These are phyloP conservation scores for Camellia lanceoleosa DNA, from an alignment of 148 eudicot genomes.

Conservation along the genomic window DNA sequence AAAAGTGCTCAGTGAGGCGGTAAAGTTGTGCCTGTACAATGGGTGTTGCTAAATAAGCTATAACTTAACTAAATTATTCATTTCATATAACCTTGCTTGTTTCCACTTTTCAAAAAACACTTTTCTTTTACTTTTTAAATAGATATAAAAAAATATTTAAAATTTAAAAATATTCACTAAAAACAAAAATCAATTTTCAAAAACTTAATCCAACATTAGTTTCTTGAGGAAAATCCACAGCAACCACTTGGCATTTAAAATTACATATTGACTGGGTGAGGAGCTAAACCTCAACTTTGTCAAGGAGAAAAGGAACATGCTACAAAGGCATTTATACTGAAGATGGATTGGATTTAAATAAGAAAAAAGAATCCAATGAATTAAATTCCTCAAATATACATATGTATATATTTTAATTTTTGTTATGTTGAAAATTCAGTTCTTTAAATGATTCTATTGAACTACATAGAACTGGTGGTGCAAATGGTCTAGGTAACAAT, in stretches of 20 bases:
- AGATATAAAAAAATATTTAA: too few relatives aligned
- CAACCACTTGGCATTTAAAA: neutral
- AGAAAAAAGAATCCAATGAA: neutral
- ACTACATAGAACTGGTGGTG: neutral
- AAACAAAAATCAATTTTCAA: too few relatives aligned
- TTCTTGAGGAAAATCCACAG: neutral
- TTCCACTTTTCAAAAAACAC: too few relatives aligned
- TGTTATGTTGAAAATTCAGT: neutral
- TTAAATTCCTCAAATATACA: neutral
- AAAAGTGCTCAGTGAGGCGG: conserved; percentile 86
- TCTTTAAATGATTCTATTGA: neutral
- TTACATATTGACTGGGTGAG: neutral
- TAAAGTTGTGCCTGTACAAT: conserved; percentile 75
- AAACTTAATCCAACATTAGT: too few relatives aligned
- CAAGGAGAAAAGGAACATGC: neutral
- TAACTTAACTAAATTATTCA: conserved; percentile 2
- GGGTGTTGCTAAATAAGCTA: conserved; percentile 18
- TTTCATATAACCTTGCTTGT: too few relatives aligned
- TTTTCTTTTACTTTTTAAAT: too few relatives aligned
- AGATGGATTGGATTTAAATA: neutral
- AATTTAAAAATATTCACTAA: too few relatives aligned
- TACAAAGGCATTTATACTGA: neutral
- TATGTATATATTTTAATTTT: neutral
- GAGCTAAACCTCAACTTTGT: neutral
- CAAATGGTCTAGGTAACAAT: neutral